A percentile compares a stretch with the other conserved stretches of the same genome.
Evolutionary conservation across 2,329 filamentous ascomycete genomes (phyloP).

Genomic region (Neospermospora avenae): DNA sequence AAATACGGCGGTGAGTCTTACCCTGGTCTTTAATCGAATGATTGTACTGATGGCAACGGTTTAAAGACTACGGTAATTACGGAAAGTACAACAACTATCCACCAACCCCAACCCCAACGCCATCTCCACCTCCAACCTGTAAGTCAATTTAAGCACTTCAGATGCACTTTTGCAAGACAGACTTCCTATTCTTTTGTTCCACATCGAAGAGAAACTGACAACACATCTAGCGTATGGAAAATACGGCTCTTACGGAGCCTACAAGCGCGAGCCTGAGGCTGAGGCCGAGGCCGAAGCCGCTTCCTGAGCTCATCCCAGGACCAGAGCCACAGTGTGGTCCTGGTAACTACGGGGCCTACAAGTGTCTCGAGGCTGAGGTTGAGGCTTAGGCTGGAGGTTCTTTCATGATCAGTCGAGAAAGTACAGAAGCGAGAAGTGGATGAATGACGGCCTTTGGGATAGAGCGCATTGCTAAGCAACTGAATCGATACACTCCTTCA

Average conservation of each 20-base stretch:
- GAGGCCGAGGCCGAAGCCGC: conserved; percentile 5
- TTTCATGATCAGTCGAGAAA: not conserved
- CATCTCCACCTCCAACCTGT: not conserved
- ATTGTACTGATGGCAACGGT: no score
- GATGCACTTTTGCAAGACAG: not conserved
- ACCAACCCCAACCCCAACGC: not conserved
- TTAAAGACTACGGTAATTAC: no score
- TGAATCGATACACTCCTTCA: not conserved
- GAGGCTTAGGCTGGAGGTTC: not conserved
- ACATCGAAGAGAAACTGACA: not conserved
- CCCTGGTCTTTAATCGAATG: no score
- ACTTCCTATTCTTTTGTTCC: not conserved
- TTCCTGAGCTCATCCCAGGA: conserved; percentile 1
- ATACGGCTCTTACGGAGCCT: conserved; percentile 13
- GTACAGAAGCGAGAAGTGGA: not conserved
- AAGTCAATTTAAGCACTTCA: not conserved
- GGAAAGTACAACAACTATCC: conserved; percentile 11
- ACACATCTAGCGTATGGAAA: conserved; percentile 1
- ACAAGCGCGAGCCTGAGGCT: conserved; percentile 9
- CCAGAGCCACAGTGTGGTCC: conserved; percentile 2
- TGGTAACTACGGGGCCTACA: conserved; percentile 10
- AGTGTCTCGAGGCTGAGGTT: not conserved
- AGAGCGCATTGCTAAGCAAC: not conserved
- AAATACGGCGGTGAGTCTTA: no score
- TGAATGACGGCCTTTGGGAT: not conserved